Conservation (phyloP, 805 yeast species). For the Pichia membranifaciens region DNA sequence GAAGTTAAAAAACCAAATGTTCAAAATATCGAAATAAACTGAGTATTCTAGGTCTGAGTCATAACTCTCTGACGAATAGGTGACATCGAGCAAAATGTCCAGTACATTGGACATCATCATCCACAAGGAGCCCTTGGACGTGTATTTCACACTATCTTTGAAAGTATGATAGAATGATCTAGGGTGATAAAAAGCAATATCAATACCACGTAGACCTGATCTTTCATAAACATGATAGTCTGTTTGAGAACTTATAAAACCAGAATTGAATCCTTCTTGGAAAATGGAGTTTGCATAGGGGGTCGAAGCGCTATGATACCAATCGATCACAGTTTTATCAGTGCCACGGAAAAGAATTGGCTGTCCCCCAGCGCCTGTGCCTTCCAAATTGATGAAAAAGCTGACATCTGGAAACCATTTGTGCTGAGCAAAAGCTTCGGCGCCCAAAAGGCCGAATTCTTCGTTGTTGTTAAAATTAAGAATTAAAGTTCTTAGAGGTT, state of each 20-base stretch:
- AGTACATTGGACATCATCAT: slow-evolving; percentile 74
- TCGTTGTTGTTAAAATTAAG: slow-evolving; percentile 88
- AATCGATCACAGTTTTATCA: slow-evolving; percentile 62
- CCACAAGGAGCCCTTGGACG: slow-evolving; percentile 67
- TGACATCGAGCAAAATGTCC: slow-evolving; percentile 49
- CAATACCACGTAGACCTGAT: slow-evolving; percentile 76
- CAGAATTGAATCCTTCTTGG: slow-evolving; percentile 78
- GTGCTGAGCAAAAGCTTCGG: slow-evolving; percentile 64
- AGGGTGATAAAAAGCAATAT: slow-evolving; percentile 84
- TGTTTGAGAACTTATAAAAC: slow-evolving; percentile 72
- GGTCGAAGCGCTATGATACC: slow-evolving; percentile 43
- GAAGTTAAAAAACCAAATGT: slow-evolving; percentile 46
- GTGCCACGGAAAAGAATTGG: slow-evolving; percentile 81
- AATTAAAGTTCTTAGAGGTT: slow-evolving; percentile 66
- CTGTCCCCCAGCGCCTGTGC: slow-evolving; percentile 88
- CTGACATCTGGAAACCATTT: slow-evolving; percentile 60
- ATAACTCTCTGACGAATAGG: slow-evolving; percentile 24
- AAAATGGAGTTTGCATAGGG: slow-evolving; percentile 79
- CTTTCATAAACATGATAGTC: slow-evolving; percentile 70
- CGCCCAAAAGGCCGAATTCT: slow-evolving; percentile 83
- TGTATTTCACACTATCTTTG: slow-evolving; percentile 60
- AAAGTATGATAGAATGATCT: slow-evolving; percentile 78
- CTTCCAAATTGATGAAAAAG: slow-evolving; percentile 78
- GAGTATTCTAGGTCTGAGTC: slow-evolving; percentile 35
- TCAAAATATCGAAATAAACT: slow-evolving; percentile 60